These are phyloP conservation scores for Chimonanthus praecox DNA, from an alignment of 164 flowering plant genomes.

Conservation along the genomic window DNA sequence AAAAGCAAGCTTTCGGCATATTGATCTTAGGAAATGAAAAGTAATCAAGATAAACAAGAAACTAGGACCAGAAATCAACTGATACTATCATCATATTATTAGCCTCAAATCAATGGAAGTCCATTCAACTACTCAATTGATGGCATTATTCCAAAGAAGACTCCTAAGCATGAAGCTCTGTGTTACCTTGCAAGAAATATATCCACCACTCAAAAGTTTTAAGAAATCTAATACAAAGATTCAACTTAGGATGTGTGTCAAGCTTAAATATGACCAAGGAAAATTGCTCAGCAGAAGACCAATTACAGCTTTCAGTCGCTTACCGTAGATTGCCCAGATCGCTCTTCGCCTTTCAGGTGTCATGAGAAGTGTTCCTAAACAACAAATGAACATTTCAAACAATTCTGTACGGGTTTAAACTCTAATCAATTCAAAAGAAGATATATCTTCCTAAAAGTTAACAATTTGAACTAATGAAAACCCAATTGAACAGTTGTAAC, in stretches of 20 bases:
- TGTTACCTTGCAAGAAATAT: too few relatives aligned
- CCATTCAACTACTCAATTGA: too few relatives aligned
- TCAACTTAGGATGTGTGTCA: background rate
- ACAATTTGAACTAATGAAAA: background rate
- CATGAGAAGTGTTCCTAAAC: slow-evolving; percentile 80
- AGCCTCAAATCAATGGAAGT: too few relatives aligned
- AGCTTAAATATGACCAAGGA: background rate
- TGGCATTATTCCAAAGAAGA: too few relatives aligned
- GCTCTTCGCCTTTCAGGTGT: slow-evolving; percentile 78
- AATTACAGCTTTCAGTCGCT: slow-evolving; percentile 9
- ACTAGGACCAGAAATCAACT: too few relatives aligned
- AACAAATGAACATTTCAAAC: slow-evolving; percentile 1
- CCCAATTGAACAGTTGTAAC: background rate
- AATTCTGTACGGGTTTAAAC: background rate
- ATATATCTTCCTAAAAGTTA: background rate
- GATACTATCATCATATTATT: too few relatives aligned
- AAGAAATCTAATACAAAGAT: background rate
- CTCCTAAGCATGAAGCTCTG: too few relatives aligned
- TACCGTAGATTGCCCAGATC: slow-evolving; percentile 95
- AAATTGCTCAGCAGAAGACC: background rate
- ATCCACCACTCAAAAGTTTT: background rate
- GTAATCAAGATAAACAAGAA: too few relatives aligned
- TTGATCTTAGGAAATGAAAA: background rate
- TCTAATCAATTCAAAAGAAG: background rate
- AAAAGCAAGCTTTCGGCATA: background rate